Conservation (phyloP, 495 filamentous ascomycete genomes). For the Penicillium salamii region DNA sequence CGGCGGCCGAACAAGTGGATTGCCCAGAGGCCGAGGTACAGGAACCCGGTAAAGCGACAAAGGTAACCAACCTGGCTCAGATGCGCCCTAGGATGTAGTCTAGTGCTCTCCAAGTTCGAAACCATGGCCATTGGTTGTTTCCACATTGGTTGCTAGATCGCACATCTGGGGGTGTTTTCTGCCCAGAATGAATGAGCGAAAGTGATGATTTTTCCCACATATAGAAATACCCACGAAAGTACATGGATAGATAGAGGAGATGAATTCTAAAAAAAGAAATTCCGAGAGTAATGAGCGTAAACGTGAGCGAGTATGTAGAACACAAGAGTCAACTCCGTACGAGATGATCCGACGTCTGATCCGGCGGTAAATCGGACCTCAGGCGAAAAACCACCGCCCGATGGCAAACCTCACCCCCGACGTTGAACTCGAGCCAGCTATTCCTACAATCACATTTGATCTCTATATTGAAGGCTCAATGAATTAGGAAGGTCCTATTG, state of each 20-base stretch:
- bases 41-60: conserved; percentile 22
- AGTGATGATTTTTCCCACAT: not conserved
- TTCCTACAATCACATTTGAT: not conserved
- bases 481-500: not conserved
- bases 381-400: conserved; percentile 26
- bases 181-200: not conserved
- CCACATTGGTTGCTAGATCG: not conserved
- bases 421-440: not conserved
- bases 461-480: not conserved
- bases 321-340: not conserved
- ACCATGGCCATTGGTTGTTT: not conserved
- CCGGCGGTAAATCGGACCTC: conserved; percentile 26
- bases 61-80: not conserved
- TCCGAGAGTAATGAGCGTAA: too few species aligned
- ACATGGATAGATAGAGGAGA: too few species aligned
- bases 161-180: not conserved
- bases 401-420: conserved; percentile 14
- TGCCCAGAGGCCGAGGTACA: conserved; percentile 38
- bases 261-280: too few species aligned
- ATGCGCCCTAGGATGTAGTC: not conserved
- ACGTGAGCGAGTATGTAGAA: too few species aligned
- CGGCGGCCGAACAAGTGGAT: conserved; percentile 39
- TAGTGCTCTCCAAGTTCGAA: not conserved
- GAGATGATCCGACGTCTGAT: conserved; percentile 13
- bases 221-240: not conserved